Evolutionary conservation across 192 early-diverging fungal genomes (phyloP), one percentile per base, ranked within the genome.

Genomic region (Chytriomyces hyalinus): DNA sequence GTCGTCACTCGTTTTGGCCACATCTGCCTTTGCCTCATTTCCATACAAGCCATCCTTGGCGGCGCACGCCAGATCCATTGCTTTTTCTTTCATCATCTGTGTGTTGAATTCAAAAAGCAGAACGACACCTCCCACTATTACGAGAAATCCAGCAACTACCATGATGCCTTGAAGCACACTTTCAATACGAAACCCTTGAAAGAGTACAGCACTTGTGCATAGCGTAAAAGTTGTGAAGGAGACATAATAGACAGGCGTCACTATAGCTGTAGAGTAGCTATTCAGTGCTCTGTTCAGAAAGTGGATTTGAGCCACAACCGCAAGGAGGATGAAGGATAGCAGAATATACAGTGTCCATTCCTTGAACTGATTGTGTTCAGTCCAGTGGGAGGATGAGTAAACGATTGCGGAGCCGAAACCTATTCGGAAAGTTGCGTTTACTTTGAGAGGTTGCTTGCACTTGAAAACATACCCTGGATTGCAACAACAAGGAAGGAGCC

Each of bases 191-290:
- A 91, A 91, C 50, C 89, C 91, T 50, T 84, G 87, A 65, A 90
- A 92, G 15, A 92, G 75, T 26, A 92, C 88, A 0, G 88, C 90
- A 20, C 90, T 91, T 2, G 85, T 86, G 9, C 87, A 66, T 20
- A 92, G 76, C 0, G 90, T 92, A 10, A 83, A 73, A 65, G 88
- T 89, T 4, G 91, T 90, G 75, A 92, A 92, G 61, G 85, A 86
- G 9, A 92, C 91, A 78, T 92, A 92, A 73, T 91, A 90, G 0
- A 92, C 85, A 0, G 91, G 91, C 1, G 91, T 92, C 44, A 92
- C 90, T 61, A 91, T 85, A 13, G 91, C 89, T 17, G 90, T 91
- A 60, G 86, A 88, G 82, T 91, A 92, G 49, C 68, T 59, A 65
- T 92, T 88, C 11, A 92, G 83, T 5, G 91, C 85, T 79, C 90